Evolutionary conservation across 495 filamentous ascomycete species (phyloP).

Genomic region (Apiosordaria backusii): DNA sequence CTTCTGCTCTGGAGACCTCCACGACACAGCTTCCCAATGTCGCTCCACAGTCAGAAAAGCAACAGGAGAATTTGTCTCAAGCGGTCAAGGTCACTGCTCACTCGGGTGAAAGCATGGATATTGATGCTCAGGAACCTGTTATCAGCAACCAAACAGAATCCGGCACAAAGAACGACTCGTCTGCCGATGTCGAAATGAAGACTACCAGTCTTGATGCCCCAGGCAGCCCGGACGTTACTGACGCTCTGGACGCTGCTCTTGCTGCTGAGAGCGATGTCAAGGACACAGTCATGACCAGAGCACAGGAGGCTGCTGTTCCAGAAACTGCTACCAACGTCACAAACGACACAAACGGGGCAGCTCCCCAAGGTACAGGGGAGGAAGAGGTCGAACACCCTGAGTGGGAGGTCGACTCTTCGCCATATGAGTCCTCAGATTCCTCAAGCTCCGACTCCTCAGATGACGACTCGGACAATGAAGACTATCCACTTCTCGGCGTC

Average conservation of each 20-base stretch:
- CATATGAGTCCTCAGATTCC: slow-evolving; percentile 42
- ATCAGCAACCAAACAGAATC: not conserved
- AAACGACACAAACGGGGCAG: not conserved
- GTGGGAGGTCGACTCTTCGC: slow-evolving; percentile 64
- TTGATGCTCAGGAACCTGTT: not conserved
- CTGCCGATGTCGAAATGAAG: not conserved
- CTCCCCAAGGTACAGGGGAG: not conserved
- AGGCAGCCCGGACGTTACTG: slow-evolving; percentile 37
- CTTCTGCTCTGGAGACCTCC: not conserved
- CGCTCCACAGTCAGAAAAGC: not conserved
- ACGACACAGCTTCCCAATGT: not conserved
- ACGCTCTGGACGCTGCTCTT: slow-evolving; percentile 46
- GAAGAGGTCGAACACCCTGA: slow-evolving; percentile 39
- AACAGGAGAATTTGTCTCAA: not conserved
- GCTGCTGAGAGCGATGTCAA: slow-evolving; percentile 25
- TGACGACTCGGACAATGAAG: slow-evolving; percentile 57
- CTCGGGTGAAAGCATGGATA: not conserved
- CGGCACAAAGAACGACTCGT: not conserved
- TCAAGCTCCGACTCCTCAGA: slow-evolving; percentile 33
- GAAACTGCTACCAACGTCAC: not conserved
- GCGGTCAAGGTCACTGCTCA: not conserved
- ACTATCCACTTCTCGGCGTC: slow-evolving; percentile 54
- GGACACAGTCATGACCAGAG: not conserved
- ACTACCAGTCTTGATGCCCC: slow-evolving; percentile 22
- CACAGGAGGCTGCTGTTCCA: not conserved